phyloP scores from a whole-genome alignment of 1,284 basidiomycete genomes.

The Cryptococcus hybrid region DNA sequence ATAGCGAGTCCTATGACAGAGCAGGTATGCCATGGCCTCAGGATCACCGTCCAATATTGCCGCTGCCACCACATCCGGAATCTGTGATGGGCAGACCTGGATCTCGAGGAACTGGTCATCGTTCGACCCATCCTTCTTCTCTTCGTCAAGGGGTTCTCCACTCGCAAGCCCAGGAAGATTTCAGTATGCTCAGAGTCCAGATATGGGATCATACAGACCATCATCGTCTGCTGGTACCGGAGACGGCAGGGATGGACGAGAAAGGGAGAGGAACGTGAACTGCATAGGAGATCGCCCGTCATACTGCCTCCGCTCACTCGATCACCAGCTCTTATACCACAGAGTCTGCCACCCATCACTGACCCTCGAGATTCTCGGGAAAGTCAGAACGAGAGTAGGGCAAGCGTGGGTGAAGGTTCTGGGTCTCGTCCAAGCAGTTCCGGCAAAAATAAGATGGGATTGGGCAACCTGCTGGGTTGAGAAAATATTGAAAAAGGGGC shows the following conservation, averaged over 20 bases:
- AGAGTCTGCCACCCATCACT: not conserved
- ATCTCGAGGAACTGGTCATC: not conserved
- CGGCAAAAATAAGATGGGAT: conserved; percentile 27
- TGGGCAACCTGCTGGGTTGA: conserved; percentile 32
- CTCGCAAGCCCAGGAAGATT: not conserved
- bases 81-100: not conserved
- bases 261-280: conserved; percentile 1
- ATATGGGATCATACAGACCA: not conserved
- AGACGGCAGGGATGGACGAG: conserved; percentile 1
- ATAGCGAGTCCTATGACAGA: not conserved
- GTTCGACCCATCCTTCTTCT: not conserved
- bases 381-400: not conserved
- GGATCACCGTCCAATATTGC: not conserved
- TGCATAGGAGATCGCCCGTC: not conserved
- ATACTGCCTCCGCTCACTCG: conserved; percentile 1
- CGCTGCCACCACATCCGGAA: not conserved
- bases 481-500: too few relatives aligned
- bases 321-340: not conserved
- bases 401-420: not conserved
- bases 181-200: not conserved
- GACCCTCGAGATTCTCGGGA: not conserved
- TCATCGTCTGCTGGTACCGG: not conserved
- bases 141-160: not conserved
- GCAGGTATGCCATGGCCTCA: conserved; percentile 12
- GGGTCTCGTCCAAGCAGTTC: not conserved